A percentile compares a stretch with the other conserved stretches of the same genome.
Conservation (phyloP, 2,329 filamentous ascomycete species). For the Alternaria longipes region DNA sequence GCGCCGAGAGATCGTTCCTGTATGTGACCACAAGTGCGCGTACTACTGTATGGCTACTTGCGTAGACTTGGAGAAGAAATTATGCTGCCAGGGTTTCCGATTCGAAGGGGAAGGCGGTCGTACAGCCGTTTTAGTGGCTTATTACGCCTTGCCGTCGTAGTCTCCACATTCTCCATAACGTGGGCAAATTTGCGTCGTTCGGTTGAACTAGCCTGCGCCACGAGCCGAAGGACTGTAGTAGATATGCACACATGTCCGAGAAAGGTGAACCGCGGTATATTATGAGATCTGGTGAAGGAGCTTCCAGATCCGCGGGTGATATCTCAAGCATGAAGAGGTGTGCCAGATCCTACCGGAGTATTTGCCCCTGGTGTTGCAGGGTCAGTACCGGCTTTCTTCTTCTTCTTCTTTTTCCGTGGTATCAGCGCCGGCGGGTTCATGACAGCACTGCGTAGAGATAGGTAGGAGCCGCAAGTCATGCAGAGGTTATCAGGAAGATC, state of each 20-base stretch:
- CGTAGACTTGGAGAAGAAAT: constrained; percentile 2
- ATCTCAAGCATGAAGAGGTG: constrained; percentile 45
- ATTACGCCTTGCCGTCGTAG: constrained; percentile 2
- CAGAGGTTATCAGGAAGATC: constrained; percentile 47
- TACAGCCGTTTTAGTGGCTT: constrained; percentile 3
- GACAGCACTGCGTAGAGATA: constrained; percentile 47
- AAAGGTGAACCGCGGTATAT: constrained; percentile 1
- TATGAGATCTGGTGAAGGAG: constrained; percentile 1
- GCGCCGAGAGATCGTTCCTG: not conserved
- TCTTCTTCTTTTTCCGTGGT: constrained; percentile 53
- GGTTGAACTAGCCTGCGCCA: constrained; percentile 10
- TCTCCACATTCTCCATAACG: constrained; percentile 7
- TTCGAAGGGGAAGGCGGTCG: not conserved
- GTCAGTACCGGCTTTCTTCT: constrained; percentile 45
- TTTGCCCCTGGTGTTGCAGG: constrained; percentile 46
- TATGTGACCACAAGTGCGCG: not conserved
- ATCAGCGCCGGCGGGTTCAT: constrained; percentile 49
- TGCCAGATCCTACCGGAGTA: constrained; percentile 45
- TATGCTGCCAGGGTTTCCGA: not conserved
- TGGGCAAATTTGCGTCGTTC: constrained; percentile 4
- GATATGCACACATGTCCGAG: constrained; percentile 14
- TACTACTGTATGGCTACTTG: not conserved
- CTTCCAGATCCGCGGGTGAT: not conserved
- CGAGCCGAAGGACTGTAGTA: constrained; percentile 9
- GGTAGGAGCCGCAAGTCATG: constrained; percentile 51